Evolutionary conservation across 345 rosid genomes (phyloP).

Genomic region (Populus deltoides): DNA sequence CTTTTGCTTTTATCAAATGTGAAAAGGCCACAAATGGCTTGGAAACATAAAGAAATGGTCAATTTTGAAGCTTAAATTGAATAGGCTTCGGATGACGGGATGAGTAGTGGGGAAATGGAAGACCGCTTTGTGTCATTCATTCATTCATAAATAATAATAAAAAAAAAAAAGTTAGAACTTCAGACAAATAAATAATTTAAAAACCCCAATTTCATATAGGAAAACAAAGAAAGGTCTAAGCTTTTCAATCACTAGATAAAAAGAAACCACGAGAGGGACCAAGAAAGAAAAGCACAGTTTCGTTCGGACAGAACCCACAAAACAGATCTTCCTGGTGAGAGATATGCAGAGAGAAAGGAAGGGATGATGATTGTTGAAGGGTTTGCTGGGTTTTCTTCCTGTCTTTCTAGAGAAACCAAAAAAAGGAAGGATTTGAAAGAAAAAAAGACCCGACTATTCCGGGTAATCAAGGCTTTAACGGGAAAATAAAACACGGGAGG

Average conservation of each 20-base stretch:
- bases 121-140: neutral
- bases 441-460: slow-evolving; percentile 2
- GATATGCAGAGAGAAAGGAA: neutral
- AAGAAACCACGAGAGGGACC: neutral
- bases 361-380: neutral
- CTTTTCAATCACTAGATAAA: neutral
- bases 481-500: neutral
- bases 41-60: slow-evolving; percentile 45
- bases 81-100: slow-evolving; percentile 6
- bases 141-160: neutral
- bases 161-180: neutral
- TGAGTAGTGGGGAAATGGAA: slow-evolving; percentile 8
- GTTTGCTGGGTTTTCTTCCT: neutral
- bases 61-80: slow-evolving; percentile 25
- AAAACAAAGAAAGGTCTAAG: neutral
- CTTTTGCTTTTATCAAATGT: slow-evolving; percentile 25
- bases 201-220: neutral
- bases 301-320: slow-evolving; percentile 9
- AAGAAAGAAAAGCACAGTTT: neutral
- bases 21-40: slow-evolving; percentile 32
- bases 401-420: neutral
- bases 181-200: neutral
- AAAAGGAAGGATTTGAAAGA: neutral
- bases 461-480: slow-evolving; percentile 1
- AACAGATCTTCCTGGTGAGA: slow-evolving; percentile 8